These are phyloP conservation scores for Dactylellina drechsleri DNA, from an alignment of 2,329 filamentous ascomycete species.

Conservation along the genomic window DNA sequence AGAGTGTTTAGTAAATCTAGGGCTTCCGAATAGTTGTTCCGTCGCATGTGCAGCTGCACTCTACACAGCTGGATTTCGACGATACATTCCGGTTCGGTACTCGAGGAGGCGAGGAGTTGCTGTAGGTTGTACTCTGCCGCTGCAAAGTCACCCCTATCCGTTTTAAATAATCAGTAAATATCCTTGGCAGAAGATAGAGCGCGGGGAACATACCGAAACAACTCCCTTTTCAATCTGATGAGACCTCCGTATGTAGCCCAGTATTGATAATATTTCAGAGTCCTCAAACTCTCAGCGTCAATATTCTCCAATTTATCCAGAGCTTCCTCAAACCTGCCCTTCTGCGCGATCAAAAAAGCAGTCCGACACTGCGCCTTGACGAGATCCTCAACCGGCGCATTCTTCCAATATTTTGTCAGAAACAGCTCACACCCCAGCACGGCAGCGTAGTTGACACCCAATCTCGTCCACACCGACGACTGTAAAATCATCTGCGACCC, in stretches of 20 bases:
- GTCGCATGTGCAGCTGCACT: conserved; percentile 70
- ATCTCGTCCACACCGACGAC: conserved; percentile 77
- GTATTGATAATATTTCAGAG: conserved; percentile 81
- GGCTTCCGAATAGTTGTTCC: conserved; percentile 67
- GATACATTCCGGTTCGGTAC: conserved; percentile 69
- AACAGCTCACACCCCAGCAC: conserved; percentile 76
- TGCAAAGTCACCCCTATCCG: conserved; percentile 65
- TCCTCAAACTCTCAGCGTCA: conserved; percentile 72
- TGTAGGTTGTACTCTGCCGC: conserved; percentile 69
- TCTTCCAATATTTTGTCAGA: conserved; percentile 74
- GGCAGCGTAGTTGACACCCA: conserved; percentile 72
- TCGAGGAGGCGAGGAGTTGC: conserved; percentile 67
- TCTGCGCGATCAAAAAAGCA: conserved; percentile 67
- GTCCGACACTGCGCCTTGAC: conserved; percentile 70
- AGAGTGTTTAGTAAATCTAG: conserved; percentile 68
- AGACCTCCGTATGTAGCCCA: conserved; percentile 75
- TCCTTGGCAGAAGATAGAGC: neutral
- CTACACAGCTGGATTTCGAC: conserved; percentile 70
- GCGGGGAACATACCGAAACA: conserved; percentile 64
- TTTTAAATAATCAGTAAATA: conserved; percentile 12
- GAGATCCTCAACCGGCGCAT: conserved; percentile 77
- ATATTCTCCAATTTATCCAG: conserved; percentile 70
- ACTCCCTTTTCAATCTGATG: conserved; percentile 72
- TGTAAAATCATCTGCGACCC: conserved; percentile 78
- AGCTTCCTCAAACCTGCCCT: conserved; percentile 76